These are phyloP conservation scores for Pezicula radicicola DNA, from an alignment of 2,329 filamentous ascomycete species.

Conservation along the genomic window DNA sequence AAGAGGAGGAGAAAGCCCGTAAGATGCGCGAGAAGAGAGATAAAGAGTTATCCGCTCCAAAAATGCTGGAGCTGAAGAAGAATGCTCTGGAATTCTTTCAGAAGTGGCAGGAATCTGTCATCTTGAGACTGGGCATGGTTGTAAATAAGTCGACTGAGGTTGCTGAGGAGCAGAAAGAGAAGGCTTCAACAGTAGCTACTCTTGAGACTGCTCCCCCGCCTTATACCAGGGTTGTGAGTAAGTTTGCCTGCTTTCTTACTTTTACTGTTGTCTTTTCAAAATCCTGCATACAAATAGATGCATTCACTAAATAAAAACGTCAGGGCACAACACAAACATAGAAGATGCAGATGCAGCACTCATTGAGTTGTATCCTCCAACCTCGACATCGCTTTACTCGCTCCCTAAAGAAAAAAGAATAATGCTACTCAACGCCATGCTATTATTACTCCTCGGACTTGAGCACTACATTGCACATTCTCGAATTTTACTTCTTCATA, in stretches of 20 bases:
- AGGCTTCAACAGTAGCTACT: slow-evolving; percentile 25
- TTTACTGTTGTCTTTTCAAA: not conserved
- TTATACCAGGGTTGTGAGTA: slow-evolving; percentile 25
- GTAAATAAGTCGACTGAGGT: slow-evolving; percentile 52
- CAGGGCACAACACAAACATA: slow-evolving; percentile 35
- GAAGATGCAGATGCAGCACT: slow-evolving; percentile 47
- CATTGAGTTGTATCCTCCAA: slow-evolving; percentile 52
- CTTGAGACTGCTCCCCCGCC: slow-evolving; percentile 9
- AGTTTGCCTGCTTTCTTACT: slow-evolving; percentile 7
- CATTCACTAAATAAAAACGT: slow-evolving; percentile 7
- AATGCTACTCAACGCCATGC: slow-evolving; percentile 67
- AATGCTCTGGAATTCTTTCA: slow-evolving; percentile 70
- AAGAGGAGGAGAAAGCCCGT: slow-evolving; percentile 27
- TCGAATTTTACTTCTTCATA: slow-evolving; percentile 65
- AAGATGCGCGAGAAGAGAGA: slow-evolving; percentile 33
- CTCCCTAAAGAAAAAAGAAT: slow-evolving; percentile 59
- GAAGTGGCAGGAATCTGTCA: slow-evolving; percentile 73
- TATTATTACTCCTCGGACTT: slow-evolving; percentile 72
- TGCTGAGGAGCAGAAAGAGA: slow-evolving; percentile 24
- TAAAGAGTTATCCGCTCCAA: slow-evolving; percentile 46
- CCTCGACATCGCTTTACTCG: slow-evolving; percentile 56
- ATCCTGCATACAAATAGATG: not conserved
- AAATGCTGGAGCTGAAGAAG: slow-evolving; percentile 64
- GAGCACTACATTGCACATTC: slow-evolving; percentile 76
- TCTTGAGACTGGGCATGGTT: slow-evolving; percentile 67